Evolutionary conservation across 108 stramenopile species (phyloP).

Genomic region (Pseudonitzschia pungens): DNA sequence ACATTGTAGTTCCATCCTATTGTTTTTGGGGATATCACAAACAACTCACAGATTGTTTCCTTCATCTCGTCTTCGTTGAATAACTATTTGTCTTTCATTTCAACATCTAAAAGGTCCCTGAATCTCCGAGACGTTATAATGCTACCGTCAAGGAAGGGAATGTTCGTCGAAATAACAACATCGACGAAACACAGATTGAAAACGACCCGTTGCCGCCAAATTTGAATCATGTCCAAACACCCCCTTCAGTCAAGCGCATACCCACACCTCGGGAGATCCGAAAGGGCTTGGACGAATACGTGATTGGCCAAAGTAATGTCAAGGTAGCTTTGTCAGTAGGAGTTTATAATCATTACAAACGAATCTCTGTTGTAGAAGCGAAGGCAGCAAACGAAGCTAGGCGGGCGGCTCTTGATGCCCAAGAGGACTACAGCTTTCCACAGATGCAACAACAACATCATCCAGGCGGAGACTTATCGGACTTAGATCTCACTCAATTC

Average conservation of each 20-base stretch:
- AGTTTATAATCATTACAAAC: conserved; percentile 98
- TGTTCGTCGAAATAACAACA: neutral
- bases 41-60: neutral
- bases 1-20: neutral
- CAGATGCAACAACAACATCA: conserved; percentile 25
- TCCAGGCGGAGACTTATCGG: conserved; percentile 30
- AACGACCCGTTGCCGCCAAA: neutral
- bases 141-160: conserved; percentile 12
- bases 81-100: neutral
- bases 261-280: conserved; percentile 85
- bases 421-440: conserved; percentile 34
- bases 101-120: conserved; percentile 22
- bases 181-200: conserved; percentile 4
- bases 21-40: neutral
- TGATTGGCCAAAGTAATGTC: conserved; percentile 94
- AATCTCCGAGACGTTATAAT: conserved; percentile 17
- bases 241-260: conserved; percentile 39
- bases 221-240: conserved; percentile 3
- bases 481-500: conserved; percentile 74
- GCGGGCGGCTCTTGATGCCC: conserved; percentile 18
- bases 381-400: conserved; percentile 49
- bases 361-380: conserved; percentile 67
- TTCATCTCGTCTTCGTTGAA: neutral
- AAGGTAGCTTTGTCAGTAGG: conserved; percentile 93
- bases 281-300: conserved; percentile 89